Evolutionary conservation across 768 basidiomycete genomes (phyloP).

Genomic region (Hemileccinum impolitum): DNA sequence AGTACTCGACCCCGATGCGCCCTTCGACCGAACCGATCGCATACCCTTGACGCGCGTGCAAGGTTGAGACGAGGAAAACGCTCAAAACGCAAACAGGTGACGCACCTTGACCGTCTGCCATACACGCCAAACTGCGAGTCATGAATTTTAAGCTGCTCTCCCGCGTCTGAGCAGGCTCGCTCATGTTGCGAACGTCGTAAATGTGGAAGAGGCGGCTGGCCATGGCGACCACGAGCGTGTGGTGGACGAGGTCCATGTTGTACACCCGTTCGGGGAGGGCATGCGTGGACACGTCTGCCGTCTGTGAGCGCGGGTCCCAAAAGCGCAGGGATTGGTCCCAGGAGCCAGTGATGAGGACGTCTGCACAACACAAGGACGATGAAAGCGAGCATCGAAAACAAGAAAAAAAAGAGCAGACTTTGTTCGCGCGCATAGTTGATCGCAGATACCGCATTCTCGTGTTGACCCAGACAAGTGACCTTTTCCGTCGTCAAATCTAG

Average conservation of each 20-base stretch:
- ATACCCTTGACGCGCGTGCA: conserved; percentile 42
- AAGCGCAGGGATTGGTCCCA: conserved; percentile 90
- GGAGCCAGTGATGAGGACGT: conserved; percentile 76
- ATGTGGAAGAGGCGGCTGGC: conserved; percentile 88
- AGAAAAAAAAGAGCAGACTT: conserved; percentile 47
- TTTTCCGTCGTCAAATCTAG: conserved; percentile 75
- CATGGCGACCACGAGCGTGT: conserved; percentile 89
- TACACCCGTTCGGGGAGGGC: conserved; percentile 83
- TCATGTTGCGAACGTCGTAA: conserved; percentile 81
- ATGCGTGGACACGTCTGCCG: conserved; percentile 54
- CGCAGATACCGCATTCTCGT: conserved; percentile 74
- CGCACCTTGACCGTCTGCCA: conserved; percentile 88
- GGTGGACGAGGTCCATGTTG: conserved; percentile 71
- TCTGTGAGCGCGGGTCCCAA: conserved; percentile 75
- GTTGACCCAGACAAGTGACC: conserved; percentile 72
- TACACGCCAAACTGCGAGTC: conserved; percentile 88
- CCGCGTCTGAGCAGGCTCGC: conserved; percentile 67
- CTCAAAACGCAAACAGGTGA: background rate
- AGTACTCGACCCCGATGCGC: conserved; percentile 95
- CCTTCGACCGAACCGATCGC: conserved; percentile 94
- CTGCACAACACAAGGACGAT: no score
- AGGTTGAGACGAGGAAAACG: no score
- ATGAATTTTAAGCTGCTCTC: conserved; percentile 96
- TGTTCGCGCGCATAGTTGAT: conserved; percentile 66
- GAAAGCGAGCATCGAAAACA: no score